Conservation (phyloP, 192 early-diverging fungal species). For the Phlyctochytrium bullatum region DNA sequence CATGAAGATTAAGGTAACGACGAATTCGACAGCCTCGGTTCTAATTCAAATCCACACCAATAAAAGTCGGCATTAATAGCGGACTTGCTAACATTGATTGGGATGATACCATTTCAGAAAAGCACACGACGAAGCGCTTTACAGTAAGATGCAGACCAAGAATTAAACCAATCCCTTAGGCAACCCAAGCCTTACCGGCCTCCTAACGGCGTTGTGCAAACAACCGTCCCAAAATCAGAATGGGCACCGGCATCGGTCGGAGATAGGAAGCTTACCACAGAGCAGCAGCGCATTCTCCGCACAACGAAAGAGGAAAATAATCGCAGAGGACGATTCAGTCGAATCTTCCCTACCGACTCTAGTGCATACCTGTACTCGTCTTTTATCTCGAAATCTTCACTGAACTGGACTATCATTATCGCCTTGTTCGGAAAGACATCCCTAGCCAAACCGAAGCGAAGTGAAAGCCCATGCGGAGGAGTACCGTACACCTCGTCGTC, state of each 20-base stretch:
- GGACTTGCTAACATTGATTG: slow-evolving; percentile 25
- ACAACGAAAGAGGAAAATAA: slow-evolving; percentile 25
- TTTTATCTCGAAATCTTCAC: slow-evolving; percentile 13
- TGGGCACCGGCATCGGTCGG: slow-evolving; percentile 15
- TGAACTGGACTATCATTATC: slow-evolving; percentile 18
- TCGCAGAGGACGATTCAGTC: slow-evolving; percentile 8
- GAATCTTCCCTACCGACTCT: slow-evolving; percentile 18
- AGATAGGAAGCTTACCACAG: slow-evolving; percentile 11
- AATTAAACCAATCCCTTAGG: slow-evolving; percentile 1
- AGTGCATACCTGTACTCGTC: slow-evolving; percentile 18
- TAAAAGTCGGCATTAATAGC: slow-evolving; percentile 11
- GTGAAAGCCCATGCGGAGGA: neutral
- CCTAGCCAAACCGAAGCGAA: neutral
- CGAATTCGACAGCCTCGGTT: neutral
- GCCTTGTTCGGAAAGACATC: slow-evolving; percentile 16
- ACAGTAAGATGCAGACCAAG: neutral
- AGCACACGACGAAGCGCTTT: neutral
- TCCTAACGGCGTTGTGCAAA: slow-evolving; percentile 7
- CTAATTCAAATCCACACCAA: neutral
- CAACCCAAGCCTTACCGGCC: slow-evolving; percentile 19
- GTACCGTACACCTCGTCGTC: too few species aligned
- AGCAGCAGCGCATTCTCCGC: slow-evolving; percentile 13
- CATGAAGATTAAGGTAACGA: slow-evolving; percentile 28
- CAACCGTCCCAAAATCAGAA: slow-evolving; percentile 14
- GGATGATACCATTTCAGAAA: slow-evolving; percentile 25